Evolutionary conservation across 768 basidiomycete genomes (phyloP).

Genomic region (Infundibulicybe gibba): DNA sequence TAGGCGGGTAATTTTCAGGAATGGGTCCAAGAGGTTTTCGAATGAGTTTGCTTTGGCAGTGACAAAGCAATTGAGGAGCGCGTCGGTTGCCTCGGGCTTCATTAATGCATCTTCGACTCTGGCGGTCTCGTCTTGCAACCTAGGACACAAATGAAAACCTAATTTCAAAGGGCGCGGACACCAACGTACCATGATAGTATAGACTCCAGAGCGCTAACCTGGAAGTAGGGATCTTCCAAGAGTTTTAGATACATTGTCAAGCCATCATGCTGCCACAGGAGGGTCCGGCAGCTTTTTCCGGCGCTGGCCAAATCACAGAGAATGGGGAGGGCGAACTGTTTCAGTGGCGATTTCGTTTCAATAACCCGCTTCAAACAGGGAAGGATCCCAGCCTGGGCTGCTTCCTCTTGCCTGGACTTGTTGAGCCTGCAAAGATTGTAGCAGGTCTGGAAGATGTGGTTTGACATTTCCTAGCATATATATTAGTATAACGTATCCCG

Average conservation of each 20-base stretch:
- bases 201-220: conserved; percentile 88
- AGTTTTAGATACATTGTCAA: conserved; percentile 74
- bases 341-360: conserved; percentile 84
- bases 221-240: conserved; percentile 85
- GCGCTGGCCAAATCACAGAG: conserved; percentile 95
- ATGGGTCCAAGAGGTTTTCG: conserved; percentile 88
- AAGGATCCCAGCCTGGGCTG: conserved; percentile 92
- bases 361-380: conserved; percentile 90
- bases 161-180: not conserved
- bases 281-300: conserved; percentile 84
- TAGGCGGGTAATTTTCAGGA: conserved; percentile 86
- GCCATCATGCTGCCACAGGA: conserved; percentile 95
- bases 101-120: conserved; percentile 88
- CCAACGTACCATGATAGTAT: conserved; percentile 77
- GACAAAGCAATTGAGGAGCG: conserved; percentile 76
- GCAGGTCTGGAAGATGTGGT: conserved; percentile 95
- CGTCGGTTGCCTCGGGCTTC: conserved; percentile 59
- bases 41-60: conserved; percentile 86
- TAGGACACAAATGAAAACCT: conserved; percentile 19
- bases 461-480: conserved; percentile 80
- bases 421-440: conserved; percentile 95
- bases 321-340: conserved; percentile 96
- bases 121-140: conserved; percentile 94
- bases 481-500: conserved; percentile 2
- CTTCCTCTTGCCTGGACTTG: conserved; percentile 94